Evolutionary conservation across 148 eudicot species (phyloP).

Genomic region (Rhododendron williamsianum): DNA sequence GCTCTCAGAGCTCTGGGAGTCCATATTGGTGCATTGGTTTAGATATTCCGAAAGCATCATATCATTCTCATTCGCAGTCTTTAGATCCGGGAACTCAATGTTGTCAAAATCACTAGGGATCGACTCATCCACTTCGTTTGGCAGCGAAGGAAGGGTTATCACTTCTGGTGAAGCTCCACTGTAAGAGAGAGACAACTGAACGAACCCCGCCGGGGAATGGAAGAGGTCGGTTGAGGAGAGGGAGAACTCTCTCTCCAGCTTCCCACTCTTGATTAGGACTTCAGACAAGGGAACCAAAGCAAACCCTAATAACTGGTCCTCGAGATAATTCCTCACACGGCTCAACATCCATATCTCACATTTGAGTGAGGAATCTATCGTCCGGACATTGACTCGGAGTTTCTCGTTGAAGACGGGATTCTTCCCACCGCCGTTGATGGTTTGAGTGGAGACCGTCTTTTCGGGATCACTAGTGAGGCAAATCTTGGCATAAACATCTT

Average conservation of each 20-base stretch:
- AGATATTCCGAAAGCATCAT: constrained; percentile 79
- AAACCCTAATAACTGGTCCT: constrained; percentile 83
- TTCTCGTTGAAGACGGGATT: constrained; percentile 74
- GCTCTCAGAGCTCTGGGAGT: constrained; percentile 51
- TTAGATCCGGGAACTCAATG: constrained; percentile 86
- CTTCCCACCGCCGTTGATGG: constrained; percentile 71
- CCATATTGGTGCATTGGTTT: constrained; percentile 30
- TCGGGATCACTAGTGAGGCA: constrained; percentile 78
- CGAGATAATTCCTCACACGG: constrained; percentile 78
- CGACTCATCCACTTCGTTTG: constrained; percentile 17
- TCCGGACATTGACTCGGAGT: constrained; percentile 42
- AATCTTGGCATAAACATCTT: constrained; percentile 90
- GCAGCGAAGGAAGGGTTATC: constrained; percentile 23
- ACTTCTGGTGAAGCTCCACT: constrained; percentile 62
- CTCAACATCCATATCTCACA: constrained; percentile 95
- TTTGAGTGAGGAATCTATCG: constrained; percentile 56
- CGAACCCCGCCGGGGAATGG: constrained; percentile 88
- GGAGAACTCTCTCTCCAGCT: constrained; percentile 63
- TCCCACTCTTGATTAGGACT: constrained; percentile 48
- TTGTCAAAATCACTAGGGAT: constrained; percentile 45
- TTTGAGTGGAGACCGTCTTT: constrained; percentile 60
- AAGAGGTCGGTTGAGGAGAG: constrained; percentile 83
- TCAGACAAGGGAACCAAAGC: constrained; percentile 76
- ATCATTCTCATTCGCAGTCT: constrained; percentile 55
- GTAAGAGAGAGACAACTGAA: constrained; percentile 61